Conservation (phyloP, 345 rosid species). For the Anacardium occidentale region DNA sequence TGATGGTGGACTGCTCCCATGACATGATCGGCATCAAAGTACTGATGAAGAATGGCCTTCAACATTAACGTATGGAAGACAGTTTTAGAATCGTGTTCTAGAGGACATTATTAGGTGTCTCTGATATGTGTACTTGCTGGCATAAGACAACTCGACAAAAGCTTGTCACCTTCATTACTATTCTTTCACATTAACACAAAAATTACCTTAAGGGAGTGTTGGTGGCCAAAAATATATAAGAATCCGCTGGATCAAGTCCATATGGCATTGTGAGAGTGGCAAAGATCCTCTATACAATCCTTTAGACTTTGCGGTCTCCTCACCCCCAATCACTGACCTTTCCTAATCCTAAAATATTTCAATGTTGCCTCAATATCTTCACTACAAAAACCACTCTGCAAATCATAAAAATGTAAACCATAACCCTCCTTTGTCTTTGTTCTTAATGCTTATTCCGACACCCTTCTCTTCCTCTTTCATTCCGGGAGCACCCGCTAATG, state of each 20-base stretch:
- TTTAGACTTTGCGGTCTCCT: constrained; percentile 16
- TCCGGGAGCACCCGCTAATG: constrained; percentile 12
- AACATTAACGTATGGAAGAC: constrained; percentile 1
- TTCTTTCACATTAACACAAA: not conserved
- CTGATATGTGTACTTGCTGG: constrained; percentile 8
- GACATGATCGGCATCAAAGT: not conserved
- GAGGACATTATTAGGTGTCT: constrained; percentile 13
- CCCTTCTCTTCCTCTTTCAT: constrained; percentile 6
- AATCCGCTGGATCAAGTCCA: constrained; percentile 9
- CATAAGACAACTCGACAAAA: not conserved
- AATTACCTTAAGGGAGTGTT: constrained; percentile 9
- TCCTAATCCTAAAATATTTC: constrained; percentile 21
- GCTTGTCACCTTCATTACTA: not conserved
- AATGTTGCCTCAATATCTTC: constrained; percentile 13
- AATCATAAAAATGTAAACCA: not conserved
- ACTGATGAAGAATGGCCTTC: not conserved
- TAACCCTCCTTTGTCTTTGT: constrained; percentile 6
- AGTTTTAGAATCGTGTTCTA: not conserved
- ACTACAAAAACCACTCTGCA: not conserved
- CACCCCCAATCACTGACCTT: constrained; percentile 9
- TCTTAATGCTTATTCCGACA: not conserved
- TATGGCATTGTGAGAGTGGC: constrained; percentile 2
- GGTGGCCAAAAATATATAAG: not conserved
- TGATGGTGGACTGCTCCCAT: not conserved
- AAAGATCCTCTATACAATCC: constrained; percentile 19